These are phyloP conservation scores for Podaxis sp. DNA, from an alignment of 768 basidiomycete genomes.

Conservation along the genomic window DNA sequence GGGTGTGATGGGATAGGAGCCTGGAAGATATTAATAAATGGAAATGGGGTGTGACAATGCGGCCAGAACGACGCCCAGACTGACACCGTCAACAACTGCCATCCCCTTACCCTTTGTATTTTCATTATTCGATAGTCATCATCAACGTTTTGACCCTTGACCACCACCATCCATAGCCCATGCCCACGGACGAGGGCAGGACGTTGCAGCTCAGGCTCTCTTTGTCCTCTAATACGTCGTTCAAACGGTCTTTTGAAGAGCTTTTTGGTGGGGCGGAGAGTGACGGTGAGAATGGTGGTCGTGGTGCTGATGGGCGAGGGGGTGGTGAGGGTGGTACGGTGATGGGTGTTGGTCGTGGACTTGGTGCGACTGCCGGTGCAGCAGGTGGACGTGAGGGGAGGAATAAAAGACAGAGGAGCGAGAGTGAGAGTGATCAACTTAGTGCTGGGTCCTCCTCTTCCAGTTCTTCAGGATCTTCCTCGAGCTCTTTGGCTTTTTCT, in stretches of 20 bases:
- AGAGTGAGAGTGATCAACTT: background rate
- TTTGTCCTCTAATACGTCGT: constrained; percentile 5
- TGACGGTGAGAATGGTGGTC: background rate
- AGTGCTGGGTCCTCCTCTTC: background rate
- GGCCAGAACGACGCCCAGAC: background rate
- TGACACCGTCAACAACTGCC: background rate
- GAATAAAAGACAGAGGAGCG: constrained; percentile 11
- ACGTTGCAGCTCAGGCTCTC: constrained; percentile 6
- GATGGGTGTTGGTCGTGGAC: background rate
- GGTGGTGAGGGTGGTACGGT: background rate
- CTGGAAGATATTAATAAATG: background rate
- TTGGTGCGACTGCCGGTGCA: background rate
- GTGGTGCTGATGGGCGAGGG: background rate
- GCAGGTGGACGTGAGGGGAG: background rate
- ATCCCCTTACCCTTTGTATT: background rate
- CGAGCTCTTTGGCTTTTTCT: background rate
- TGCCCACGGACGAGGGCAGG: constrained; percentile 8
- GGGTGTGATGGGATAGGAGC: background rate
- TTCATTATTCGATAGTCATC: background rate
- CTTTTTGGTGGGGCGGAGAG: constrained; percentile 11
- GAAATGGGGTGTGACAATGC: background rate
- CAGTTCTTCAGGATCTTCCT: background rate
- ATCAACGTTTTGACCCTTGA: no score
- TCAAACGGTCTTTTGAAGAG: constrained; percentile 12
- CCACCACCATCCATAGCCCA: background rate